phyloP scores from a whole-genome alignment of 805 yeast genomes.

The Saturnispora zaruensis region DNA sequence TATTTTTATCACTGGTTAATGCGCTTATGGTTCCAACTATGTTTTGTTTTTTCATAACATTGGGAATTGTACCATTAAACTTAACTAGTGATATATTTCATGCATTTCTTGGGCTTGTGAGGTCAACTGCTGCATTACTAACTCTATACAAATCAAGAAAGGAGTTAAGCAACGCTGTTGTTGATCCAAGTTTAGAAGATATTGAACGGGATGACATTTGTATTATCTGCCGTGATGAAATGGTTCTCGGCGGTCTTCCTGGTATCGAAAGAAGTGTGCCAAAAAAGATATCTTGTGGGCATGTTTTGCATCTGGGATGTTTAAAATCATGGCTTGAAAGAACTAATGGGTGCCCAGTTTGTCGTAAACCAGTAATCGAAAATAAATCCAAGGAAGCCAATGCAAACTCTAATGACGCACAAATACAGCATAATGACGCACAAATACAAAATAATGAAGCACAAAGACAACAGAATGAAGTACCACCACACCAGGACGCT shows the following conservation, averaged over 20 bases:
- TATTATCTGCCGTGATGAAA: constrained; percentile 88
- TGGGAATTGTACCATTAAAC: constrained; percentile 28
- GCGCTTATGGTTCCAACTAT: constrained; percentile 25
- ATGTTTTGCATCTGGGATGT: constrained; percentile 83
- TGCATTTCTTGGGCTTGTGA: constrained; percentile 22
- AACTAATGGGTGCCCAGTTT: constrained; percentile 88
- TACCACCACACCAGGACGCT: not conserved
- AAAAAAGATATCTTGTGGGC: constrained; percentile 75
- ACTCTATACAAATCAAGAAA: constrained; percentile 39
- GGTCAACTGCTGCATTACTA: constrained; percentile 31
- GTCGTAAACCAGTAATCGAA: constrained; percentile 59
- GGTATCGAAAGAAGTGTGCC: constrained; percentile 43
- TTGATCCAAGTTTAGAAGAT: constrained; percentile 55
- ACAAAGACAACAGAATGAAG: not conserved
- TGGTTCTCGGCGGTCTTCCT: constrained; percentile 38
- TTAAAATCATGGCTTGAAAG: constrained; percentile 88
- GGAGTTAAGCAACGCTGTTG: constrained; percentile 54
- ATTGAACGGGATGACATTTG: constrained; percentile 60
- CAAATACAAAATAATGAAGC: not conserved
- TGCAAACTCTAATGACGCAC: not conserved
- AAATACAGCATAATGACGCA: not conserved
- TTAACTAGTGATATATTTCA: constrained; percentile 26
- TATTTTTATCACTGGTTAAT: constrained; percentile 39
- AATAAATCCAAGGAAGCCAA: not conserved
- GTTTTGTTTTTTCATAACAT: constrained; percentile 37